phyloP scores from a whole-genome alignment of 345 rosid species.

The Syzygium jambos region DNA sequence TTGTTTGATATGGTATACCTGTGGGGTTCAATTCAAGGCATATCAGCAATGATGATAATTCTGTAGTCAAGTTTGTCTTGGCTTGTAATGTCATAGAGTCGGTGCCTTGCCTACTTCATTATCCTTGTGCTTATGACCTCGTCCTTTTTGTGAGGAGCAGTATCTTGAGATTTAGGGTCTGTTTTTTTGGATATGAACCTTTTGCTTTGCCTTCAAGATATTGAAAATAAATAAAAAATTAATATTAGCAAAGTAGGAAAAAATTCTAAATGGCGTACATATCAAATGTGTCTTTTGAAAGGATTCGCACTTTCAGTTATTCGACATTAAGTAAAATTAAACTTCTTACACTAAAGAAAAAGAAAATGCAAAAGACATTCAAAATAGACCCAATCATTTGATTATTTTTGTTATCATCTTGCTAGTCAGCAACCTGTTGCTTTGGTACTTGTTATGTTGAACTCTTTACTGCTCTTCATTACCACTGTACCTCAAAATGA shows the following conservation, averaged over 20 bases:
- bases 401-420: not conserved
- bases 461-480: not conserved
- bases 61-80: not conserved
- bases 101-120: not conserved
- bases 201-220: not conserved
- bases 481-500: not conserved
- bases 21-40: too few relatives aligned
- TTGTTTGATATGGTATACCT: not conserved
- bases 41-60: too few relatives aligned
- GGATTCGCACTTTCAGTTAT: not conserved
- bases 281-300: not conserved
- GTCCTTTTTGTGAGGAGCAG: not conserved
- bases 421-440: rapidly evolving
- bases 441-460: not conserved
- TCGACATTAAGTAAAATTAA: not conserved
- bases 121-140: not conserved
- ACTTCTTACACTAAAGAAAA: too few relatives aligned
- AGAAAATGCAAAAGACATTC: not conserved
- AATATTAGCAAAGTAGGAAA: not conserved
- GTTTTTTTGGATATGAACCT: not conserved
- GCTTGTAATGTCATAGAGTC: not conserved
- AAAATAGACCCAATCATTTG: not conserved
- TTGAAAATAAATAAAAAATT: not conserved
- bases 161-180: not conserved
- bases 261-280: not conserved